Conservation (phyloP, 176 grass and related monocot genomes). For the Juncus effusus region DNA sequence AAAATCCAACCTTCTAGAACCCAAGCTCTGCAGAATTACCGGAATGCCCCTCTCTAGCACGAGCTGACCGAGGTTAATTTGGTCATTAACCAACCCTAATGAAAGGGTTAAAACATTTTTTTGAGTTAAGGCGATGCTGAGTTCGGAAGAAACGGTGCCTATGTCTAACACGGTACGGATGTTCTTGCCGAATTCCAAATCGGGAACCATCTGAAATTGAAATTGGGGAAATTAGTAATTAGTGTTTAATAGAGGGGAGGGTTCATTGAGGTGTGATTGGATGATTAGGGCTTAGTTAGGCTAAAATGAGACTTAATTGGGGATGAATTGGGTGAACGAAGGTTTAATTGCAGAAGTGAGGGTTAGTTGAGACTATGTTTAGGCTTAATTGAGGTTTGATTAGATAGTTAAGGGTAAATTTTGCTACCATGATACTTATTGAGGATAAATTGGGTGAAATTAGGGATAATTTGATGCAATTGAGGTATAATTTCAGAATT, state of each 20-base stretch:
- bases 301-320: no score
- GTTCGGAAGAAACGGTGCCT: slow-evolving; percentile 61
- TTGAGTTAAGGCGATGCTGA: slow-evolving; percentile 58
- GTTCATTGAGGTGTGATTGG: neutral
- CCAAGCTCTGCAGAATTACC: slow-evolving; percentile 62
- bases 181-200: slow-evolving; percentile 97
- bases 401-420: no score
- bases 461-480: no score
- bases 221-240: slow-evolving; percentile 26
- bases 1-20: slow-evolving; percentile 69
- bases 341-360: no score
- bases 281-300: slow-evolving; percentile 5
- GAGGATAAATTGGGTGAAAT: no score
- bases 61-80: slow-evolving; percentile 72
- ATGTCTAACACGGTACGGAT: slow-evolving; percentile 79
- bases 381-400: no score
- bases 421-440: no score
- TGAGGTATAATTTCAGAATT: neutral
- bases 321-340: no score
- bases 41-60: slow-evolving; percentile 86
- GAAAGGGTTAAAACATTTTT: slow-evolving; percentile 74
- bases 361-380: no score
- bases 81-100: slow-evolving; percentile 68
- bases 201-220: slow-evolving; percentile 73
- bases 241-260: slow-evolving; percentile 15